phyloP scores from a whole-genome alignment of 495 filamentous ascomycete species.

The Staphylotrichum tortipilum region DNA sequence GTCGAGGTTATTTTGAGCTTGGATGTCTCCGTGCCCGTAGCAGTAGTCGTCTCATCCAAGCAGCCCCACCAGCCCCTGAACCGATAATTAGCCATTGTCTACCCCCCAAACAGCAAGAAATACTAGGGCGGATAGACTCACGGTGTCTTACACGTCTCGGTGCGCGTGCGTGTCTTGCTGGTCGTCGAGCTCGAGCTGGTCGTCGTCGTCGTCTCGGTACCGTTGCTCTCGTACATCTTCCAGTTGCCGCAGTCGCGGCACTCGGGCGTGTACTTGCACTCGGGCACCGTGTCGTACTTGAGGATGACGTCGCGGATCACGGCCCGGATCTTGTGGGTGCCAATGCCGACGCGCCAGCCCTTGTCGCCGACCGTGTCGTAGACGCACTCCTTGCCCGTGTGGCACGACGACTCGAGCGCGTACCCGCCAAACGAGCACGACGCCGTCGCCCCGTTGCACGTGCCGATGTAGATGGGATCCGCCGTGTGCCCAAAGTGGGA shows the following conservation, averaged over 20 bases:
- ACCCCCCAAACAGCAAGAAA: not conserved
- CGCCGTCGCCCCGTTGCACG: slow-evolving; percentile 81
- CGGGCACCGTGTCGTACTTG: slow-evolving; percentile 67
- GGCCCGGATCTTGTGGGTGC: slow-evolving; percentile 73
- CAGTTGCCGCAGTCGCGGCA: slow-evolving; percentile 87
- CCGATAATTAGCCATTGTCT: slow-evolving; percentile 5
- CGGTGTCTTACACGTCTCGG: slow-evolving; percentile 80
- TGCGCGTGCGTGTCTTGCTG: slow-evolving; percentile 58
- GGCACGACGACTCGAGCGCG: slow-evolving; percentile 84
- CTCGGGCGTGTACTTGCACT: slow-evolving; percentile 61
- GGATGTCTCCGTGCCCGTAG: slow-evolving; percentile 33
- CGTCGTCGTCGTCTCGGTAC: slow-evolving; percentile 63
- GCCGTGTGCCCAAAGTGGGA: slow-evolving; percentile 94
- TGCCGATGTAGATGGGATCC: slow-evolving; percentile 89
- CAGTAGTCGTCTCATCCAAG: slow-evolving; percentile 53
- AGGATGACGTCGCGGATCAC: slow-evolving; percentile 82
- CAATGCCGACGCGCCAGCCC: slow-evolving; percentile 78
- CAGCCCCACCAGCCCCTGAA: slow-evolving; percentile 64
- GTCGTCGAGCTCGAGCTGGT: slow-evolving; percentile 45
- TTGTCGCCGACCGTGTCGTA: slow-evolving; percentile 89
- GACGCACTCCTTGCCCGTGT: slow-evolving; percentile 75
- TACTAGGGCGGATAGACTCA: slow-evolving; percentile 2
- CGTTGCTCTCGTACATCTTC: slow-evolving; percentile 91
- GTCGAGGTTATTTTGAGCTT: slow-evolving; percentile 41
- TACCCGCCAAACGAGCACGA: slow-evolving; percentile 89